Base-by-base conservation (phyloP, 768 basidiomycete species). In the Lentinula guzmanii region DNA sequence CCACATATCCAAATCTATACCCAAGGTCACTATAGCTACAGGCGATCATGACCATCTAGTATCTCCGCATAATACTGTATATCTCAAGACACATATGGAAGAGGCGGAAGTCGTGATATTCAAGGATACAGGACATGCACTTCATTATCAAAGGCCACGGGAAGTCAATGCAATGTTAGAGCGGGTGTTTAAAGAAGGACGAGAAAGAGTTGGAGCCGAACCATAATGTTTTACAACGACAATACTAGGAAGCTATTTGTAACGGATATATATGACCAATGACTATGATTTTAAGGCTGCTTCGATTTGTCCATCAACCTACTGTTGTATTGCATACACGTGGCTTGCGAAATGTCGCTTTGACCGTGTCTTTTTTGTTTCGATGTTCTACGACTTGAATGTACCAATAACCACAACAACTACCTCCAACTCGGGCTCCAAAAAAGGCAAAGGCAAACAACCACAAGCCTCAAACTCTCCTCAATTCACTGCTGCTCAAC, bases 11-110 rank as follows among this genome's bases (percentile, higher is more conserved):
- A 68, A 71, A 0, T 73, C 76, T 3, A 81, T 92, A 21, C 86
- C 89, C 10, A 90, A 90, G 68, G 78, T 91, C 7, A 66, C 79
- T 34, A 85, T 84, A 57, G 67, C 91, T n/a, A 88, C 86, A 0
- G 91, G 89, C 2, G 84, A 88, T 62, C 70, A 83, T 1, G 91
- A 92, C 67, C 64, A 80, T 52, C 70, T 93, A 2, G 78, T 93
- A 8, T 66, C 74, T 15, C 76, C 83, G 0, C 63, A 66, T 6
- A 82, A 87, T 58, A 87, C 86, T 24, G 65, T 70, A 6, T 71
- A 76, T 21, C 67, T 93, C 21, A 84, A 85, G 68, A 69, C 69
- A 9, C 66, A 73, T 42, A 92, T 91, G 88, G 82, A 84, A 0
- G 82, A 85, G 63, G 77, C 81, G 1, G 79, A 84, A 66, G 72